Evolutionary conservation across 768 basidiomycete genomes (phyloP), one percentile per base, ranked within the genome.

Genomic region (Imleria badia): DNA sequence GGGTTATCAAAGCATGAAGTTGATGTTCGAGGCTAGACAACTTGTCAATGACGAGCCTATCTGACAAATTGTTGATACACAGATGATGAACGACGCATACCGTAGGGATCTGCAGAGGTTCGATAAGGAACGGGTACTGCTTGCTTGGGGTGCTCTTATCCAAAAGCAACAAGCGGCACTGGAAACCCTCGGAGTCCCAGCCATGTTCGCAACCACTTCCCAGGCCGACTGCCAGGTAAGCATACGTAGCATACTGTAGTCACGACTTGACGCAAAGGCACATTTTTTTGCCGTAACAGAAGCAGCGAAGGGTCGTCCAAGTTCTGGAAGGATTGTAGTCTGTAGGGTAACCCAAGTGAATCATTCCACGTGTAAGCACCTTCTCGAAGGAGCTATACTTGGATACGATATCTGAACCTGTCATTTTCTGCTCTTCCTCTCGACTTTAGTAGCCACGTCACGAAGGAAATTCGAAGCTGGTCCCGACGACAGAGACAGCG

Each of bases 61-160:
- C 57, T 67, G 61, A 67, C 56, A 35, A 30, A 38, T 35, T n/a
- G n/a, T 55, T 51, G 55, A 52, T 55, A 44, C 45, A 47, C 67
- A 94, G 91, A 83, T 78, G 77, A 72, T 92, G 60, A 78, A 81
- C 45, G 79, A 80, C 45, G 78, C 80, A 22, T 85, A 86, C 71
- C 81, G 79, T 55, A 81, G 76, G 60, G 90, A 91, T 56, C 66
- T 92, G 35, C 72, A 68, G 36, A 80, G 76, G 57, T 91, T 91
- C 64, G 91, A 92, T 64, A 62, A 62, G n/a, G 83, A 90, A 47
- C 78, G 86, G 35, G 86, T 77, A 11, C 68, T 92, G 7, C 76
- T 83, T 3, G 86, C 88, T 10, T 94, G 90, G 89, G 90, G 90
- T 63, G 81, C 80, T 19, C 76, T 93, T n/a, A 68, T 86, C 19